phyloP scores from a whole-genome alignment of 2,329 filamentous ascomycete genomes.

The Hypoxylon sp. region DNA sequence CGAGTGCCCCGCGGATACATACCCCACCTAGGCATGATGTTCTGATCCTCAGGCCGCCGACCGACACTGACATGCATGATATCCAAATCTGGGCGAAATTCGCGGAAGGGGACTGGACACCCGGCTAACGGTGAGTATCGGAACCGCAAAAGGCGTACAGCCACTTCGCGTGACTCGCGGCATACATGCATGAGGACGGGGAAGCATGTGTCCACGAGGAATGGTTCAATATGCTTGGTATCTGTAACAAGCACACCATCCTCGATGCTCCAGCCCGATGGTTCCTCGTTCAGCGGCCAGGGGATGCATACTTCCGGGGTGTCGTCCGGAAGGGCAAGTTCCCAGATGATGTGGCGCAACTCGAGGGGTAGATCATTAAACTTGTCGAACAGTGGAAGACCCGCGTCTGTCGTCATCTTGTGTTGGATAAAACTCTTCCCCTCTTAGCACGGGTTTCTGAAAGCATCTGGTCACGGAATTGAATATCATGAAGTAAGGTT shows the following conservation, averaged over 20 bases:
- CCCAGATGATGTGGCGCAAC: slow-evolving; percentile 35
- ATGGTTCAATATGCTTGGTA: slow-evolving; percentile 24
- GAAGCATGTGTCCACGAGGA: slow-evolving; percentile 45
- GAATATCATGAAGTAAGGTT: not conserved
- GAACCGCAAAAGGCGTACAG: slow-evolving; percentile 27
- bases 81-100: slow-evolving; percentile 43
- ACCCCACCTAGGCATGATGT: slow-evolving; percentile 17
- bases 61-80: slow-evolving; percentile 36
- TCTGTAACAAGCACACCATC: not conserved
- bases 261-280: not conserved
- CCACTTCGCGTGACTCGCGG: slow-evolving; percentile 40
- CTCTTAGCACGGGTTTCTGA: not conserved
- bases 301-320: slow-evolving; percentile 39
- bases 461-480: not conserved
- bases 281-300: slow-evolving; percentile 39
- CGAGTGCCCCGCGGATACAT: slow-evolving; percentile 19
- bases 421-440: not conserved
- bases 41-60: slow-evolving; percentile 21
- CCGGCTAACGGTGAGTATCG: slow-evolving; percentile 41
- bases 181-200: slow-evolving; percentile 45
- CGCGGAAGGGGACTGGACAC: slow-evolving; percentile 41
- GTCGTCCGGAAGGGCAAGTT: slow-evolving; percentile 33
- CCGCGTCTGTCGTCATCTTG: slow-evolving; percentile 25
- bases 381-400: slow-evolving; percentile 11
- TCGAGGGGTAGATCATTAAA: slow-evolving; percentile 33